Percentiles rank a stretch among this genome's conserved stretches.
phyloP scores from a whole-genome alignment of 495 filamentous ascomycete species.

The Amorphotheca resinae region DNA sequence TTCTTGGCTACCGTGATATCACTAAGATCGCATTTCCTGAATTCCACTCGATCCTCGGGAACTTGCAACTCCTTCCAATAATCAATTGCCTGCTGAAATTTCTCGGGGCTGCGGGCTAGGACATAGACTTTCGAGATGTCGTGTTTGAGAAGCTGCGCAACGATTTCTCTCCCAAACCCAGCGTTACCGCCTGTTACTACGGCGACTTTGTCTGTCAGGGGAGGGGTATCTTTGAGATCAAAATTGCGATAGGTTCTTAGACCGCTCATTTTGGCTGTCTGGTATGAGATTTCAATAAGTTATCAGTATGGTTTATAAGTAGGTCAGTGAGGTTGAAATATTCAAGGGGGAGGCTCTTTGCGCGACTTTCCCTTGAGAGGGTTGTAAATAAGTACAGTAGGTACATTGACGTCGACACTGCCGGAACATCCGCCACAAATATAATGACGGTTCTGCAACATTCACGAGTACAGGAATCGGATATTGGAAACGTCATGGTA shows the following conservation, averaged over 20 bases:
- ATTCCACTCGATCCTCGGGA: not conserved
- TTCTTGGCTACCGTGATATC: not conserved
- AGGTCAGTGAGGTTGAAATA: too few species aligned
- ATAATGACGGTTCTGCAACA: too few species aligned
- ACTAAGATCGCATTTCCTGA: not conserved
- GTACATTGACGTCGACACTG: too few species aligned
- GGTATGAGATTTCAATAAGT: not conserved
- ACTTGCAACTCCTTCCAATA: not conserved
- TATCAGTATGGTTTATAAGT: not conserved
- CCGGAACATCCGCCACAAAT: too few species aligned
- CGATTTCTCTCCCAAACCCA: conserved; percentile 32
- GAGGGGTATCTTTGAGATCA: not conserved
- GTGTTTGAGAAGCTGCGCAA: conserved; percentile 18
- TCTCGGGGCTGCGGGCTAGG: not conserved
- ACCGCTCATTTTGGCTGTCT: not conserved
- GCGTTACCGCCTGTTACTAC: conserved; percentile 33
- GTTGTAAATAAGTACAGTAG: too few species aligned
- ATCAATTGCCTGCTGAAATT: not conserved
- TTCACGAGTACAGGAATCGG: too few species aligned
- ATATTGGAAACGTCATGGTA: too few species aligned
- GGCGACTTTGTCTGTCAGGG: conserved; percentile 19
- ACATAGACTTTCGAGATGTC: conserved; percentile 1
- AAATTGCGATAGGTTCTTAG: conserved; percentile 1
- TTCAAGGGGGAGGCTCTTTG: too few species aligned
- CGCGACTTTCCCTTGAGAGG: too few species aligned